Conservation (phyloP, 345 rosid species). For the Sonneratia caseolaris region DNA sequence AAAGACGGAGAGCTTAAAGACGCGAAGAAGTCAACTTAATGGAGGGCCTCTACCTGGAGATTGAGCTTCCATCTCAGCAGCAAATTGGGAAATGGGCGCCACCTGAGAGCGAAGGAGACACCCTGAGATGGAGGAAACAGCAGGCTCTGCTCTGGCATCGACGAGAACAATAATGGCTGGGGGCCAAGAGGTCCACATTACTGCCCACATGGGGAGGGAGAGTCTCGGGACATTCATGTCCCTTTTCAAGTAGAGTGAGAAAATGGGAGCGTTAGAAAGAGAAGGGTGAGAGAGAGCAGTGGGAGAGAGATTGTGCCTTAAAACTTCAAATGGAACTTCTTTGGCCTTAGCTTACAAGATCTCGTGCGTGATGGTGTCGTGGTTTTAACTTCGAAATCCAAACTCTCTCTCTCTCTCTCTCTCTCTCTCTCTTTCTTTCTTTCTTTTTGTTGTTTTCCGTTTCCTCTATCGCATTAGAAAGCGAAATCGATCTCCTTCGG, state of each 20-base stretch:
- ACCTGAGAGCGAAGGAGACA: constrained; percentile 16
- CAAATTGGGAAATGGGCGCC: constrained; percentile 34
- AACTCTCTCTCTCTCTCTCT: too few relatives aligned
- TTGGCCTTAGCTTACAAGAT: too few relatives aligned
- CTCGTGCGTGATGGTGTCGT: too few relatives aligned
- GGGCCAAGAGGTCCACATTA: constrained; percentile 24
- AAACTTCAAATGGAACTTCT: too few relatives aligned
- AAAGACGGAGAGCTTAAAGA: background rate
- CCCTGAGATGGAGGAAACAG: constrained; percentile 21
- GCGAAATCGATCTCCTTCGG: too few relatives aligned
- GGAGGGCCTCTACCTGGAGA: constrained; percentile 50
- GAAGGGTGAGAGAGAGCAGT: too few relatives aligned
- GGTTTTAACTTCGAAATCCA: too few relatives aligned
- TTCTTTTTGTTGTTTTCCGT: too few relatives aligned
- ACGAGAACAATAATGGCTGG: constrained; percentile 13
- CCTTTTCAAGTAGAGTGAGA: background rate
- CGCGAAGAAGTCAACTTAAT: background rate
- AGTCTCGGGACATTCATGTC: constrained; percentile 28
- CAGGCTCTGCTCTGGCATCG: constrained; percentile 32
- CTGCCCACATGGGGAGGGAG: constrained; percentile 44
- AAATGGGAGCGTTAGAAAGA: too few relatives aligned
- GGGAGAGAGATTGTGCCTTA: too few relatives aligned
- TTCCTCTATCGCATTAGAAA: too few relatives aligned
- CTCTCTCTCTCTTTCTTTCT: too few relatives aligned
- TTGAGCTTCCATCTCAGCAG: constrained; percentile 45